Percentiles rank a stretch among this genome's conserved stretches.
Evolutionary conservation across 768 basidiomycete species (phyloP).

Genomic region (Wakefieldia striispora): DNA sequence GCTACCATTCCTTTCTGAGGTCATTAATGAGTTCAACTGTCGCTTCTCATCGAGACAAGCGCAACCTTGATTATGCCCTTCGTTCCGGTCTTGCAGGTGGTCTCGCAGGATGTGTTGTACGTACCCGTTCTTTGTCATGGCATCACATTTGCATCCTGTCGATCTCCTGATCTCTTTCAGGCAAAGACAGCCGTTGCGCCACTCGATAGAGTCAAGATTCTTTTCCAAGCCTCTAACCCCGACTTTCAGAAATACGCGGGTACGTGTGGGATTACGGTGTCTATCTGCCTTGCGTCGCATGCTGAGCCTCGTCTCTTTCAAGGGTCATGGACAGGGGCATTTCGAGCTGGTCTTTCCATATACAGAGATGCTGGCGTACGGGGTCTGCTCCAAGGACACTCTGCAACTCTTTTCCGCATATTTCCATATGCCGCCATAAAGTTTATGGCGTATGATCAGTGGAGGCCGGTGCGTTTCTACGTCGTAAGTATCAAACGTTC

Average conservation of each 20-base stretch:
- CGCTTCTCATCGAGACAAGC: conserved; percentile 47
- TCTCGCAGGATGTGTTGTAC: conserved; percentile 87
- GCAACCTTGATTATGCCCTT: conserved; percentile 58
- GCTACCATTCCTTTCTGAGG: background rate
- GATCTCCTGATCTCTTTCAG: conserved; percentile 38
- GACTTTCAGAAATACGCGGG: conserved; percentile 94
- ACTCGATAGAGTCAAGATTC: conserved; percentile 96
- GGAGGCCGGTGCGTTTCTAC: conserved; percentile 58
- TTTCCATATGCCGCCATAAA: conserved; percentile 98
- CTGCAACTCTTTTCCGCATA: conserved; percentile 88
- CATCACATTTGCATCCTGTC: conserved; percentile 2
- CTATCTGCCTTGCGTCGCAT: conserved; percentile 18
- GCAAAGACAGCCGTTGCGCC: conserved; percentile 95
- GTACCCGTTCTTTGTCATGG: conserved; percentile 33
- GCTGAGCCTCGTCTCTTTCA: conserved; percentile 10
- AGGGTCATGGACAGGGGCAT: conserved; percentile 89
- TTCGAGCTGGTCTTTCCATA: conserved; percentile 73
- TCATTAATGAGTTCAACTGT: conserved; percentile 34
- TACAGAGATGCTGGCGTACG: conserved; percentile 63
- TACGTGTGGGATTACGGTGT: conserved; percentile 32
- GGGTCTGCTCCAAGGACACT: conserved; percentile 94
- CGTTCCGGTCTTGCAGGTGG: conserved; percentile 92
- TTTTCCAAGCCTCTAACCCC: conserved; percentile 95
- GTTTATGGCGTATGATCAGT: conserved; percentile 93
- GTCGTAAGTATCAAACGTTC: background rate